phyloP scores from a whole-genome alignment of 176 grass and related monocot species.

The sorghum (Sorghum bicolor) region Sorghum_bicolor_NCBIv3 NC_012876.2:2215001-2215500 shows the following conservation, averaged over 20 bases:
- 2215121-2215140: neutral
- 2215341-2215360: too few species aligned
- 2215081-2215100: neutral
- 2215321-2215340: constrained; percentile 25
- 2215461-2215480: too few species aligned
- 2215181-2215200: neutral
- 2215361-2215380: too few species aligned
- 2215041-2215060: neutral
- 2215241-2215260: constrained; percentile 23
- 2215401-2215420: too few species aligned
- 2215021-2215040: neutral
- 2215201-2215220: too few species aligned
- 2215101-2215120: neutral
- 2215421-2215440: too few species aligned
- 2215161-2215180: neutral
- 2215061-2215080: too few species aligned
- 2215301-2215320: neutral
- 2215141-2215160: neutral
- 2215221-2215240: neutral
- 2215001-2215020: neutral
- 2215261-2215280: neutral
- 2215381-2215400: too few species aligned
- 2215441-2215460: too few species aligned
- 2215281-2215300: neutral
- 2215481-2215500: too few species aligned